A percentile compares a stretch with the other conserved stretches of the same genome.
phyloP scores from a whole-genome alignment of 371 early-diverging fungal genomes.

The Mucor sp. region DNA sequence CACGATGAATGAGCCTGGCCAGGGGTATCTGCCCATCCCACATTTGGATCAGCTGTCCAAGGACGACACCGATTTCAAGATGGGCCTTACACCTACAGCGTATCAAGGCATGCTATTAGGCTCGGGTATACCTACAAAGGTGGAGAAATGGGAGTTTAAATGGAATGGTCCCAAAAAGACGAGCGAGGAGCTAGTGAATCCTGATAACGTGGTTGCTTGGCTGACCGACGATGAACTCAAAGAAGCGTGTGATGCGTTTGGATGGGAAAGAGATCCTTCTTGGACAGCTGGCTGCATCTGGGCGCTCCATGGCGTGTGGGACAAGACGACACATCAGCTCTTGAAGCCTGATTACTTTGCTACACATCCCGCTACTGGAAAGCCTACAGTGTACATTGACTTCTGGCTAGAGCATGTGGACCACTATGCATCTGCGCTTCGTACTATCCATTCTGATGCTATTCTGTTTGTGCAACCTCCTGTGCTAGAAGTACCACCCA shows the following conservation, averaged over 20 bases:
- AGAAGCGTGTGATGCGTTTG: neutral
- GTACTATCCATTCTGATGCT: conserved; percentile 50
- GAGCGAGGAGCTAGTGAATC: conserved; percentile 48
- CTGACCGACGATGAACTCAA: conserved; percentile 32
- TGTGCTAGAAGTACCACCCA: conserved; percentile 62
- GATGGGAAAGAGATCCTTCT: conserved; percentile 12
- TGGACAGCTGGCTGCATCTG: conserved; percentile 68
- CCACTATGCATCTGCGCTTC: conserved; percentile 43
- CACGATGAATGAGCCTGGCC: conserved; percentile 75
- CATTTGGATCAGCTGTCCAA: conserved; percentile 52
- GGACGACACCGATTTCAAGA: conserved; percentile 53
- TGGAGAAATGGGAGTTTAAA: conserved; percentile 61
- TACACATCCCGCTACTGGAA: conserved; percentile 46
- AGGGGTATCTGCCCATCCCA: conserved; percentile 60
- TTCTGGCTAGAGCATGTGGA: conserved; percentile 63
- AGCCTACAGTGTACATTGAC: conserved; percentile 44
- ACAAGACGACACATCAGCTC: conserved; percentile 31
- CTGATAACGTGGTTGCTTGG: conserved; percentile 58
- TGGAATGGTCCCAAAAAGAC: conserved; percentile 61
- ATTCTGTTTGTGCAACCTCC: conserved; percentile 73
- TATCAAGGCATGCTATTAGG: conserved; percentile 69
- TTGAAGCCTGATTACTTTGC: conserved; percentile 61
- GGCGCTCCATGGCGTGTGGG: conserved; percentile 73
- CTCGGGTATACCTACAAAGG: conserved; percentile 52
- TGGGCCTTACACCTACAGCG: conserved; percentile 65